phyloP scores from a whole-genome alignment of 306 rosid genomes.

The Corylus heterophylla region DNA sequence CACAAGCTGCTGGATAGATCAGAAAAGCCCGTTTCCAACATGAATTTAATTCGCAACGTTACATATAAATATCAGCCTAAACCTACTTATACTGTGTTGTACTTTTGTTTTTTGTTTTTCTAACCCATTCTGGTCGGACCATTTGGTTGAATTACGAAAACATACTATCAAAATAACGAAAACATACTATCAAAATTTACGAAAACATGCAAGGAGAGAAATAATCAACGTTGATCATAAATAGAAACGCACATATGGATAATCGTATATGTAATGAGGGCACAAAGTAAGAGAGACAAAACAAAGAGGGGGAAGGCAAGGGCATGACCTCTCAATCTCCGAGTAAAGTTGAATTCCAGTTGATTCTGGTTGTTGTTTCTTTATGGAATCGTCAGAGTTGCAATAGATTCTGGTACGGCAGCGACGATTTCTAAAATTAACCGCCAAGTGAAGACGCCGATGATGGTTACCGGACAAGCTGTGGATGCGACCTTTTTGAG shows the following conservation, averaged over 20 bases:
- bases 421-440: constrained; percentile 5
- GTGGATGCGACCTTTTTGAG: constrained; percentile 18
- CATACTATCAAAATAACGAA: too few species aligned
- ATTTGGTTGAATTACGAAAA: too few species aligned
- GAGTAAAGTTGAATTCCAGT: constrained; percentile 73
- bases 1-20: not conserved
- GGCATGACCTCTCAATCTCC: constrained; percentile 71
- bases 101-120: too few species aligned
- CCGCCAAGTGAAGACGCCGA: not conserved
- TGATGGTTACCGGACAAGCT: constrained; percentile 4
- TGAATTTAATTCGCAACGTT: too few species aligned
- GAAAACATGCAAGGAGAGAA: too few species aligned
- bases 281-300: not conserved
- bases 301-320: not conserved
- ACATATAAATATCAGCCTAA: too few species aligned
- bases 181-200: too few species aligned
- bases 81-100: too few species aligned
- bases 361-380: constrained; percentile 35
- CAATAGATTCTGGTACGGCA: constrained; percentile 35
- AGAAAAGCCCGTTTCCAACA: not conserved
- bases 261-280: not conserved
- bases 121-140: too few species aligned
- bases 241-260: too few species aligned
- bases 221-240: not conserved
- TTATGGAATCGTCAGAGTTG: constrained; percentile 31